phyloP scores from a whole-genome alignment of 1,284 basidiomycete genomes.

The Fomitopsis schrenkii region DNA sequence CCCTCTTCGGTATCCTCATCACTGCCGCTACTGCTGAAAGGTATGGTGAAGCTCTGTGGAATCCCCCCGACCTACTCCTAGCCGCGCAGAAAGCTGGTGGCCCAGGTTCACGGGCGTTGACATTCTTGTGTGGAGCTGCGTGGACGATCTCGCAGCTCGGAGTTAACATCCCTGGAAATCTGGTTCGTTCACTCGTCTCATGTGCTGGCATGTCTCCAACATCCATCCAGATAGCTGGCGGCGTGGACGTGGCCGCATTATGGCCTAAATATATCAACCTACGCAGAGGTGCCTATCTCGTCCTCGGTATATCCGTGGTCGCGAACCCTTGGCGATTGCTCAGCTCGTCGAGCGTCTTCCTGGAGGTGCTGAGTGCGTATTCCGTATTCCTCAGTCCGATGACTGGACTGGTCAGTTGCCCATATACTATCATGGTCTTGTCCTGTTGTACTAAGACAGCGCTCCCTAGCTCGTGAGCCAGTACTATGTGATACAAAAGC shows the following conservation, averaged over 20 bases:
- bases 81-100: slow-evolving; percentile 14
- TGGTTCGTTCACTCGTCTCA: neutral
- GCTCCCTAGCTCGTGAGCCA: slow-evolving; percentile 8
- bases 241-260: slow-evolving; percentile 15
- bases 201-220: too few relatives aligned
- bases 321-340: slow-evolving; percentile 20
- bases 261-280: slow-evolving; percentile 17
- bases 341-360: slow-evolving; percentile 14
- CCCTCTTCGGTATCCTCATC: too few relatives aligned
- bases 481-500: slow-evolving; percentile 15
- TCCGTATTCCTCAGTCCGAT: slow-evolving; percentile 16
- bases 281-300: slow-evolving; percentile 13
- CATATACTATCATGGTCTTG: neutral
- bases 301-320: slow-evolving; percentile 12
- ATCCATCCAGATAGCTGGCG: neutral
- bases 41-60: slow-evolving; percentile 15
- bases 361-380: slow-evolving; percentile 17
- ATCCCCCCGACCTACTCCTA: slow-evolving; percentile 13
- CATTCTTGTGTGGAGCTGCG: slow-evolving; percentile 17
- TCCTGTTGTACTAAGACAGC: neutral
- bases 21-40: slow-evolving; percentile 12
- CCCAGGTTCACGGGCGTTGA: slow-evolving; percentile 14
- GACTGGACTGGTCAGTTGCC: slow-evolving; percentile 8
- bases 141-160: slow-evolving; percentile 18
- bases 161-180: slow-evolving; percentile 18